Base-by-base conservation (phyloP, 1,284 basidiomycete species). In the Golubevia sp. region DNA sequence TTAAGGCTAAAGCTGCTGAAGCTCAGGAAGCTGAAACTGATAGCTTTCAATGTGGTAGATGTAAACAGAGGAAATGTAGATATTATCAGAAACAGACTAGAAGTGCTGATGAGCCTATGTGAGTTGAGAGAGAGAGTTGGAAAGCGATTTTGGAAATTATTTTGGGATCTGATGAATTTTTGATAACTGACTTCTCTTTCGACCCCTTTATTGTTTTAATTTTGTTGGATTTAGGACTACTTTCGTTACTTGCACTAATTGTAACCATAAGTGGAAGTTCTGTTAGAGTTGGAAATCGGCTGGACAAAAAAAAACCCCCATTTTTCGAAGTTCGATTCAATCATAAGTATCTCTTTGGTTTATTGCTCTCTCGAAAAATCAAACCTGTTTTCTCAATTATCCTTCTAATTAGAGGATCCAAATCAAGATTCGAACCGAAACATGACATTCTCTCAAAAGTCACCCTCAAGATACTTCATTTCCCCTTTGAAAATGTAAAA, bases 11-110 rank as follows among this genome's bases (percentile, higher is more conserved):
- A 18, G 93, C 91, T 2, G 96, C 95, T 0, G 92, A 88, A 15
- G 92, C 95, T 70, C 84, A 85, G 59, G 84, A 87, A 84, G 95
- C 96, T 15, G 96, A 99, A 84, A 99, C 97, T 0, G 94, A 96
- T 73, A 94, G 94, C 1, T 99, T 99, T 91, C 94, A 98, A 84
- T 99, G 97, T 79, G 88, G 89, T 20, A 89, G 92, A 74, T 99
- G 96, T 89, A 79, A 82, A 64, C 73, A 81, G 67, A 59, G 77
- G 24, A 81, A 79, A 65, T 74, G 71, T 44, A 63, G 74, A 38
- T 82, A 82, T 61, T 82, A 79, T 61, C 78, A 82, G 67, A 81
- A 81, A 74, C 59, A 79, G 61, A 82, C 79, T 8, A 59, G 79
- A 21, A 79, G 76, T 48, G 79, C 79, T 2, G 79, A 82, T 53